Conservation (phyloP, 257 asterid species). For the Henckelia pumila region DNA sequence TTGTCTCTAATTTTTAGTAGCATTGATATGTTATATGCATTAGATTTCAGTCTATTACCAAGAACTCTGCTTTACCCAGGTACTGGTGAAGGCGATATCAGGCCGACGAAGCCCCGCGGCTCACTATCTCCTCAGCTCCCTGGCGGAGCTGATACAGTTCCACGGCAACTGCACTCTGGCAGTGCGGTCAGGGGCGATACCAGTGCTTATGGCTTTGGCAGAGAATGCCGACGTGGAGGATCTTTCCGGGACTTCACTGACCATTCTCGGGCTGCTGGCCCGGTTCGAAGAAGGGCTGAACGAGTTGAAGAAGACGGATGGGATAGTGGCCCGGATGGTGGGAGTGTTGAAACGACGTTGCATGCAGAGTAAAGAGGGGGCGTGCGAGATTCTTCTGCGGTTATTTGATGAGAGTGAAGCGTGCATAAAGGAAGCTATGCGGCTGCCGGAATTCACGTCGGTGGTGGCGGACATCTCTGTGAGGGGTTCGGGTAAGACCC, state of each 20-base stretch:
- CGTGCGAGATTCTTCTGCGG: slow-evolving; percentile 56
- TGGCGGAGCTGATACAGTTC: slow-evolving; percentile 76
- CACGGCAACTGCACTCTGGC: slow-evolving; percentile 88
- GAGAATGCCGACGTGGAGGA: slow-evolving; percentile 49
- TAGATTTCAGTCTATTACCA: not conserved
- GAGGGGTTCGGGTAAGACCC: slow-evolving; percentile 56
- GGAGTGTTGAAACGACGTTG: slow-evolving; percentile 49
- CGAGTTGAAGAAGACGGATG: slow-evolving; percentile 40
- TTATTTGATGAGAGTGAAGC: slow-evolving; percentile 63
- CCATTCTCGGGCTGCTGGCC: slow-evolving; percentile 50
- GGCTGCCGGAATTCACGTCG: slow-evolving; percentile 49
- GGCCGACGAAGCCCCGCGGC: slow-evolving; percentile 41
- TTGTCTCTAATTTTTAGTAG: too few relatives aligned
- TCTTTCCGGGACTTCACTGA: slow-evolving; percentile 58
- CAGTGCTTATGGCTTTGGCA: slow-evolving; percentile 40
- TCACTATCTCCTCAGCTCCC: slow-evolving; percentile 66
- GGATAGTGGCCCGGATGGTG: slow-evolving; percentile 41
- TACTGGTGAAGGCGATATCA: slow-evolving; percentile 46
- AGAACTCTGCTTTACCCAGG: slow-evolving; percentile 23
- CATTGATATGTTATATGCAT: too few relatives aligned
- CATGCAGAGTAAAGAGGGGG: slow-evolving; percentile 70
- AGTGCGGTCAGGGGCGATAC: slow-evolving; percentile 58
- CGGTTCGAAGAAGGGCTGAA: slow-evolving; percentile 71
- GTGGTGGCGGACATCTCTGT: slow-evolving; percentile 71
- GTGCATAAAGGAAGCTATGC: slow-evolving; percentile 49